Percentiles rank a stretch among this genome's conserved stretches.
phyloP scores from a whole-genome alignment of 257 asterid genomes.

The Lycium ferocissimum region DNA sequence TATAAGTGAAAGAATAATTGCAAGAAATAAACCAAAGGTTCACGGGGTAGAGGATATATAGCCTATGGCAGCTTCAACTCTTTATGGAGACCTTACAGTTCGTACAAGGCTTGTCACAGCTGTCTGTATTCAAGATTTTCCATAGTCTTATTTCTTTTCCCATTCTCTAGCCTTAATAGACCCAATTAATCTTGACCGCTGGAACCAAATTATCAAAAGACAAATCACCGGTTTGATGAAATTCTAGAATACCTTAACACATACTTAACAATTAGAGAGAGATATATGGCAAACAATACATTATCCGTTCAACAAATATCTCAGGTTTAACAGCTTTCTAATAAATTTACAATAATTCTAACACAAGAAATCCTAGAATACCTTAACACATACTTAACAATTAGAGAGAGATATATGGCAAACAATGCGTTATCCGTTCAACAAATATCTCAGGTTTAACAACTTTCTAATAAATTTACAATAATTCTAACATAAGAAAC shows the following conservation, averaged over 20 bases:
- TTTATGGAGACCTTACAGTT: conserved; percentile 19
- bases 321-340: background rate
- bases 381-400: background rate
- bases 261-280: background rate
- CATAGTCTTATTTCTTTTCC: background rate
- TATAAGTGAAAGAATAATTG: background rate
- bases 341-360: background rate
- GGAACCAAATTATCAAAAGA: background rate
- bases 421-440: background rate
- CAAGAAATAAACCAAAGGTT: conserved; percentile 5
- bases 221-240: background rate
- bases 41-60: background rate
- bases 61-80: conserved; percentile 10
- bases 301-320: background rate
- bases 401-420: background rate
- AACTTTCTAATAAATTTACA: background rate
- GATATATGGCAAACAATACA: background rate
- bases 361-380: background rate
- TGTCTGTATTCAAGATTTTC: background rate
- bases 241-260: background rate
- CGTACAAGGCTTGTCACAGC: background rate
- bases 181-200: background rate
- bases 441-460: background rate
- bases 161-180: background rate
- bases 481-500: background rate